phyloP scores from a whole-genome alignment of 441 rosid species.

The Euphorbia celastroides region DNA sequence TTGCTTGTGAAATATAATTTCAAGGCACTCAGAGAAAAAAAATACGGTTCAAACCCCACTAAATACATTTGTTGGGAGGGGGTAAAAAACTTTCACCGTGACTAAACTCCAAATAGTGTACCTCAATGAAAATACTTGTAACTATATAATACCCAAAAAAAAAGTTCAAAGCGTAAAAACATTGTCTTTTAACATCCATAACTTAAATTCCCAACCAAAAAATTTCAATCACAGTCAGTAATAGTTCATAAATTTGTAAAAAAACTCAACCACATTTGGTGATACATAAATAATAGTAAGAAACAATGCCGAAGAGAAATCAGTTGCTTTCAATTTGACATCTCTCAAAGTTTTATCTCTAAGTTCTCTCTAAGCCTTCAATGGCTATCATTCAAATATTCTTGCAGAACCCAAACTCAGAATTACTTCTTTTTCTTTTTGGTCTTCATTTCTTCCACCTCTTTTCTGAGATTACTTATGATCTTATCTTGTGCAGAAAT shows the following conservation, averaged over 20 bases:
- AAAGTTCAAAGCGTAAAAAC: no score
- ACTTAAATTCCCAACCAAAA: no score
- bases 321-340: neutral
- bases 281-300: neutral
- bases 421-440: constrained; percentile 5
- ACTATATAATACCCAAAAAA: no score
- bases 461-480: constrained; percentile 32
- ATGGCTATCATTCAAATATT: neutral
- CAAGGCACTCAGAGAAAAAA: no score
- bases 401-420: neutral
- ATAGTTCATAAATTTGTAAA: neutral
- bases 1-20: no score
- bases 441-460: constrained; percentile 21
- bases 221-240: neutral
- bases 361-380: neutral
- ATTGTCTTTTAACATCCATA: no score
- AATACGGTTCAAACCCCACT: no score
- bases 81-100: no score
- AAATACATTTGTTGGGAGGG: no score
- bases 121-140: no score
- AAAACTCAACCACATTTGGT: neutral
- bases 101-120: no score
- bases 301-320: neutral
- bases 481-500: constrained; percentile 43
- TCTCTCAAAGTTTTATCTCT: neutral